Base-by-base conservation (phyloP, 2,329 filamentous ascomycete species). In the Bisporella sp. region DNA sequence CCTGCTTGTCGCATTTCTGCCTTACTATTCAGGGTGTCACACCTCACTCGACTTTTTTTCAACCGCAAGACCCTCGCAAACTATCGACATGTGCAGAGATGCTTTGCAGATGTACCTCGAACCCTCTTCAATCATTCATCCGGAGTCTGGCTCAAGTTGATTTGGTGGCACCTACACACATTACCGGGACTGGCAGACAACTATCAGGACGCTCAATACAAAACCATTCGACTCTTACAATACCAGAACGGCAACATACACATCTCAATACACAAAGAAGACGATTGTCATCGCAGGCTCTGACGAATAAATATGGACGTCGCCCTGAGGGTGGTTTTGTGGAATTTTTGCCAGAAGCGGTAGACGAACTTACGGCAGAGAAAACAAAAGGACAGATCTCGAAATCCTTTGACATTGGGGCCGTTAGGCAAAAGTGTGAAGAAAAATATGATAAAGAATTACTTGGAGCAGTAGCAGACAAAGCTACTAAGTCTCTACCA, bases 261-360 rank as follows among this genome's bases (percentile, higher is more conserved):
- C 21, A 21, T 21, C 3, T 21, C 21, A 21, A 21, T 21, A 21
- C 21, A 21, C 21, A 21, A 21, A 21, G 21, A 21, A 21, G 21
- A 21, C 21, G 21, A 21, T 21, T 21, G 21, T 21, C 21, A 21
- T 21, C 21, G 21, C 21, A 21, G 3, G 21, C 21, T 21, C 21
- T 21, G 21, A 21, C 21, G 21, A 21, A 21, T 21, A 3, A 21
- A 21, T 21, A 21, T 21, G 21, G 21, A 21, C 2, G 21, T 21
- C 21, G 35, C 49, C 5, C 50, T 4, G 45, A 61, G 30, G 60
- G 59, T 28, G 56, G 59, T 4, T 56, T 70, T 45, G 58, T 67
- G 31, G 68, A 71, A 13, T 59, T 65, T 7, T 68, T 64, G 11
- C 61, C 58, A 7, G 67, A 70, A 39, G 59, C 66, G 5, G 65